Conservation (phyloP, 1,284 basidiomycete species). For the Ceratobasidium papillatum region DNA sequence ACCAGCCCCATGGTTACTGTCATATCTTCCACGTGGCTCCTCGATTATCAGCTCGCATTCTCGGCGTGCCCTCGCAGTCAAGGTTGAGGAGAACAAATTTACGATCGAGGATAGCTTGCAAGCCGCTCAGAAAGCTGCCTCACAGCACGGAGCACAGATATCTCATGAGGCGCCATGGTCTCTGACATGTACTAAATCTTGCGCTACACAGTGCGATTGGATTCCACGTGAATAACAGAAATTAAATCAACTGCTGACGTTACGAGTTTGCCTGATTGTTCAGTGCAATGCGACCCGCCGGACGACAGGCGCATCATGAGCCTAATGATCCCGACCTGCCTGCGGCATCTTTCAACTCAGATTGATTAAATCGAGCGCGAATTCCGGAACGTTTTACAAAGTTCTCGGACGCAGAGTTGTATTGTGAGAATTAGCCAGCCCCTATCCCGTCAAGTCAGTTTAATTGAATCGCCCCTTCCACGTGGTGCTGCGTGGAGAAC, state of each 20-base stretch:
- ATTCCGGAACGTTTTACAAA: neutral
- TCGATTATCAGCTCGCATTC: neutral
- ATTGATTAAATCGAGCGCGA: too few relatives aligned
- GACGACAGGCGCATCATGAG: neutral
- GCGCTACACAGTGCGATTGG: neutral
- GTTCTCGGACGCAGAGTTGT: neutral
- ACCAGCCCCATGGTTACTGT: constrained; percentile 21
- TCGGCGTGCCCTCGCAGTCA: neutral
- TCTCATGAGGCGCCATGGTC: neutral
- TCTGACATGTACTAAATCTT: neutral
- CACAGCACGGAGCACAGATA: neutral
- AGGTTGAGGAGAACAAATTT: too few relatives aligned
- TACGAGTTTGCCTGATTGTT: neutral
- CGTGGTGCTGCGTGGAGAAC: constrained; percentile 1
- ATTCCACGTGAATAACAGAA: constrained; percentile 2
- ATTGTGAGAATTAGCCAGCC: neutral
- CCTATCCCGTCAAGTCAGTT: neutral
- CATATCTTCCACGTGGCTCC: constrained; percentile 21
- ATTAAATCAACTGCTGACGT: neutral
- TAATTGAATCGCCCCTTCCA: constrained; percentile 13
- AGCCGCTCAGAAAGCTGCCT: neutral
- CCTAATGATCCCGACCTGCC: neutral
- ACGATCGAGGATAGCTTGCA: neutral
- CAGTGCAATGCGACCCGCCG: neutral
- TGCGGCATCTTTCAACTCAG: neutral